Percentiles rank a stretch among this genome's conserved stretches.
Conservation (phyloP, 306 rosid genomes). For the Cucurbita moschata region DNA sequence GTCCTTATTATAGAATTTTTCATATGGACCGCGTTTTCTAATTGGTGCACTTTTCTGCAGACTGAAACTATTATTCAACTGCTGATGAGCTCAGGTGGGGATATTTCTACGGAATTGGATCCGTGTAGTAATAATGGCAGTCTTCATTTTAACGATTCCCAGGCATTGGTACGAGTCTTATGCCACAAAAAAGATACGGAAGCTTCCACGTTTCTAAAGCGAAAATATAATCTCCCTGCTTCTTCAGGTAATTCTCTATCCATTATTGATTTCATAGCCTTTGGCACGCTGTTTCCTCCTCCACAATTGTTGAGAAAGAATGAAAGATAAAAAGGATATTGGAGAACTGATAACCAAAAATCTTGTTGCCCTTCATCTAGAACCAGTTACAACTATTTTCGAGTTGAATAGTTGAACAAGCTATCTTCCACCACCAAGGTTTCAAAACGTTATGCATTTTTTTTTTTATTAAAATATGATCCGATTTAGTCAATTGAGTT, state of each 20-base stretch:
- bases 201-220: constrained; percentile 36
- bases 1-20: background rate
- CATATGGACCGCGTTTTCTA: background rate
- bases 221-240: constrained; percentile 35
- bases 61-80: constrained; percentile 31
- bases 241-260: constrained; percentile 29
- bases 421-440: too few relatives aligned
- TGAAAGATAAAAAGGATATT: background rate
- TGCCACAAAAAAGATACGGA: constrained; percentile 46
- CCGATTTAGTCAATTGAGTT: too few relatives aligned
- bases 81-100: constrained; percentile 39
- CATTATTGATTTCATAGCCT: background rate
- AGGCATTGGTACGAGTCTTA: constrained; percentile 28
- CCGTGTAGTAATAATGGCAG: constrained; percentile 9
- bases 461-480: too few relatives aligned
- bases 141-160: constrained; percentile 17
- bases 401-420: too few relatives aligned
- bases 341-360: background rate
- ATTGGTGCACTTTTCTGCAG: constrained; percentile 14
- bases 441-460: too few relatives aligned
- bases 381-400: too few relatives aligned
- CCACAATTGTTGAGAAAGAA: background rate
- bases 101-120: constrained; percentile 22
- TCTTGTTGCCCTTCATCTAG: too few relatives aligned
- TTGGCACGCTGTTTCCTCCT: background rate